Base-by-base conservation (phyloP, 148 eudicot genomes). In the Pouteria glomerata region DNA sequence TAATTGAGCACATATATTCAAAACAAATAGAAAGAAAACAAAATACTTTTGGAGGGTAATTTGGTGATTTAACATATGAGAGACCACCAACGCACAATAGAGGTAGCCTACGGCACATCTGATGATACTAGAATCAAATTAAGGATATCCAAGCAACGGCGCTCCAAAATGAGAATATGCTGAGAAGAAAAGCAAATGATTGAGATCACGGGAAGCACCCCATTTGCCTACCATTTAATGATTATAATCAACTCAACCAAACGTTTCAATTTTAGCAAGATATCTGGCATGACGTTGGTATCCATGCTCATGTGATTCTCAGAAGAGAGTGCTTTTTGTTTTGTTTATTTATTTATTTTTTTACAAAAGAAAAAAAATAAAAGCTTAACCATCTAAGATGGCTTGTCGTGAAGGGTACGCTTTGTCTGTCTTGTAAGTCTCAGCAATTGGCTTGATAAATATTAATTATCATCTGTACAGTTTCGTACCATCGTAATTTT, bases 131-230 rank as follows among this genome's bases (percentile, higher is more conserved):
- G 52, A 57, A 76, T 62, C 62, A 8, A 6, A 31, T 34, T 15
- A 26, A 66, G 80, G 65, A 77, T 77, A 77, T 77, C 70, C 19
- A n/a, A 37, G 1, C 11, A 51, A 48, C 56, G 19, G 48, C 47
- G 65, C 66, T 65, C 16, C 6, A 13, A 34, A 42, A 15, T 37
- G 37, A 53, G 79, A 77, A 77, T 77, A 77, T 77, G 66, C 79
- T 33, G 26, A 63, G 21, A 31, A 76, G 21, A 60, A 2, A n/a
- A n/a, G n/a, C 37, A 18, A 71, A 57, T 51, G 30, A 68, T 68
- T 50, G 71, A 8, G 16, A 10, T 21, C 42, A 1, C 15, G 2
- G 4, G 4, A 24, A 23, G 1, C 1, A 23, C 6, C 31, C 11
- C 15, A 8, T 1, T 1, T 8, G 8, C 15, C 2, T 0, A 15